Conservation (phyloP, 345 rosid species). For the Viola odorata region DNA sequence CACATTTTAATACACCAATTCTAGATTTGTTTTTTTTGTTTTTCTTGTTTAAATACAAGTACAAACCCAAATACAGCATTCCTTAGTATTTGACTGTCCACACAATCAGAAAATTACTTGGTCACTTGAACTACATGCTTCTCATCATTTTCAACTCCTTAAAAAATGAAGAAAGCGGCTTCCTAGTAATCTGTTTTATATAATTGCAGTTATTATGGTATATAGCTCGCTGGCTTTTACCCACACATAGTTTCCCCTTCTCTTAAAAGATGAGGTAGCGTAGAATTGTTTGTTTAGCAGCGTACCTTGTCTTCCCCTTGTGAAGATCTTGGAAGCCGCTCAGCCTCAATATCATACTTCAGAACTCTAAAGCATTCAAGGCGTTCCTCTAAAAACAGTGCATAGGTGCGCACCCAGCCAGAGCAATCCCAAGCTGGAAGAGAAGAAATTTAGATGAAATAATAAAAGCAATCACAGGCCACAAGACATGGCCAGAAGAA, state of each 20-base stretch:
- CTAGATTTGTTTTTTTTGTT: too few relatives aligned
- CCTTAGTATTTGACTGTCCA: too few relatives aligned
- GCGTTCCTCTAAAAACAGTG: slow-evolving; percentile 85
- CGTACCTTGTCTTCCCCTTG: slow-evolving; percentile 87
- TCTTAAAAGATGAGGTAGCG: too few relatives aligned
- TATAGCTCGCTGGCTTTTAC: not conserved
- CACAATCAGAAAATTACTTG: too few relatives aligned
- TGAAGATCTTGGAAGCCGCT: slow-evolving; percentile 75
- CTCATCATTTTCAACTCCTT: too few relatives aligned
- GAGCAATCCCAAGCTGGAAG: slow-evolving; percentile 97
- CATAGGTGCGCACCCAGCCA: slow-evolving; percentile 98
- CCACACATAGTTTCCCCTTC: not conserved
- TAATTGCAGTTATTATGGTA: too few relatives aligned
- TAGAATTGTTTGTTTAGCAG: not conserved
- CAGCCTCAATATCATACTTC: slow-evolving; percentile 91
- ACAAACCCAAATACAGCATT: too few relatives aligned
- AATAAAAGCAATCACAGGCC: not conserved
- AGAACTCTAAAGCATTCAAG: slow-evolving; percentile 90
- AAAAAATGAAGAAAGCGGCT: not conserved
- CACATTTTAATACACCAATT: too few relatives aligned
- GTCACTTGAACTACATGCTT: too few relatives aligned
- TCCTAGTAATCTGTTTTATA: not conserved
- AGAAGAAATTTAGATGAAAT: not conserved
- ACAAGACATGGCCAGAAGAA: not conserved
- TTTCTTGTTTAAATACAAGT: too few relatives aligned